These are phyloP conservation scores for Calendula officinalis DNA, from an alignment of 129 eudicot species.

Conservation along the genomic window DNA sequence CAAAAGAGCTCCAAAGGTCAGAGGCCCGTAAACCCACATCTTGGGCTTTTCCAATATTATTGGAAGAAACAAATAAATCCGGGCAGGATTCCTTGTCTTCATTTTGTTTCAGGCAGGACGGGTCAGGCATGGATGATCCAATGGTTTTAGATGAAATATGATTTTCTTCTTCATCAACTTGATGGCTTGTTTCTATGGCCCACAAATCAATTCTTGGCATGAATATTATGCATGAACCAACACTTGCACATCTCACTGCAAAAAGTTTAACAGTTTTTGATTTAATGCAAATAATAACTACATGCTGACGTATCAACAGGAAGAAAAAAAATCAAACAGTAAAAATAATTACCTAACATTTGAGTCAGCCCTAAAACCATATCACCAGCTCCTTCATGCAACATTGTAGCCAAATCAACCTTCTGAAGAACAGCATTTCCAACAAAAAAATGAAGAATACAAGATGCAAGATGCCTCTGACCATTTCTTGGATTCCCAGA, in stretches of 20 bases:
- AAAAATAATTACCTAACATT: conserved; percentile 54
- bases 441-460: conserved; percentile 78
- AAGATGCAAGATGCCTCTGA: conserved; percentile 90
- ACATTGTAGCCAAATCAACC: conserved; percentile 90
- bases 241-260: conserved; percentile 75
- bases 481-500: conserved; percentile 78
- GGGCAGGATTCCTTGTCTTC: conserved; percentile 2
- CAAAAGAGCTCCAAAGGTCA: conserved; percentile 70
- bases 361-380: conserved; percentile 73
- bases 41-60: conserved; percentile 24
- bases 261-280: conserved; percentile 4
- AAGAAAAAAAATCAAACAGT: conserved; percentile 11
- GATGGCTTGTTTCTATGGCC: conserved; percentile 64
- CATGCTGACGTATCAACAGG: conserved; percentile 7
- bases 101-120: conserved; percentile 5
- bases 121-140: conserved; percentile 25
- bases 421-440: conserved; percentile 74
- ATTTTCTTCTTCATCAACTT: conserved; percentile 29
- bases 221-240: conserved; percentile 60
- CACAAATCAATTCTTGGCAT: conserved; percentile 94
- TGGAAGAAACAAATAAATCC: too few species aligned
- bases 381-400: conserved; percentile 90
- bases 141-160: conserved; percentile 22
- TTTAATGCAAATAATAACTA: too few species aligned
- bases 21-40: conserved; percentile 41